Conservation (phyloP, 2,329 filamentous ascomycete genomes). For the Verticillium tricorpus region DNA sequence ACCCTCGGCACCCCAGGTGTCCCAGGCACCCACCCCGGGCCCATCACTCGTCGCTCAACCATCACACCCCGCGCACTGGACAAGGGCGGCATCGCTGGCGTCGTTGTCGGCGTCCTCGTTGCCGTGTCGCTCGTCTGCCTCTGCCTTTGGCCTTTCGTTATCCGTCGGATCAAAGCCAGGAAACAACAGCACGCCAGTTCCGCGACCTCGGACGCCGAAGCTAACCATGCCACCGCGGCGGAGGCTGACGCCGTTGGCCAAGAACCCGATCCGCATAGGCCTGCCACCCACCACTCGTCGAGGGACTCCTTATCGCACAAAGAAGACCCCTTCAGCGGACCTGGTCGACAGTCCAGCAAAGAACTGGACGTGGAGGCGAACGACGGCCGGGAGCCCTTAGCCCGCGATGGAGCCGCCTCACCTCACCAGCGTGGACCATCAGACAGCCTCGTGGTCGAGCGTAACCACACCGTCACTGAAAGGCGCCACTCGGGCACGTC, state of each 20-base stretch:
- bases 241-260: constrained; percentile 5
- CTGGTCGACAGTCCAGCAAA: constrained; percentile 17
- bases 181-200: constrained; percentile 10
- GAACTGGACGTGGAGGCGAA: constrained; percentile 8
- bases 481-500: constrained; percentile 10
- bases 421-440: constrained; percentile 7
- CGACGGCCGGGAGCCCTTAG: constrained; percentile 4
- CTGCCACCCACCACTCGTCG: constrained; percentile 26
- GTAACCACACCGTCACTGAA: constrained; percentile 4
- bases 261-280: constrained; percentile 8
- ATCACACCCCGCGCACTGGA: constrained; percentile 23
- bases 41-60: constrained; percentile 14
- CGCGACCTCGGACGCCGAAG: constrained; percentile 12
- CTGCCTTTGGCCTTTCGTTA: constrained; percentile 34
- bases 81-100: constrained; percentile 31
- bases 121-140: constrained; percentile 26
- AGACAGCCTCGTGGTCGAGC: constrained; percentile 2
- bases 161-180: constrained; percentile 25
- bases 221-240: constrained; percentile 3
- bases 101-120: constrained; percentile 29
- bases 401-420: constrained; percentile 1
- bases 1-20: neutral
- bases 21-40: neutral
- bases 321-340: constrained; percentile 21
- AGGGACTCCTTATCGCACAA: constrained; percentile 29